These are phyloP conservation scores for Hypoxylon rubiginosum DNA, from an alignment of 2,329 filamentous ascomycete species.

Conservation along the genomic window DNA sequence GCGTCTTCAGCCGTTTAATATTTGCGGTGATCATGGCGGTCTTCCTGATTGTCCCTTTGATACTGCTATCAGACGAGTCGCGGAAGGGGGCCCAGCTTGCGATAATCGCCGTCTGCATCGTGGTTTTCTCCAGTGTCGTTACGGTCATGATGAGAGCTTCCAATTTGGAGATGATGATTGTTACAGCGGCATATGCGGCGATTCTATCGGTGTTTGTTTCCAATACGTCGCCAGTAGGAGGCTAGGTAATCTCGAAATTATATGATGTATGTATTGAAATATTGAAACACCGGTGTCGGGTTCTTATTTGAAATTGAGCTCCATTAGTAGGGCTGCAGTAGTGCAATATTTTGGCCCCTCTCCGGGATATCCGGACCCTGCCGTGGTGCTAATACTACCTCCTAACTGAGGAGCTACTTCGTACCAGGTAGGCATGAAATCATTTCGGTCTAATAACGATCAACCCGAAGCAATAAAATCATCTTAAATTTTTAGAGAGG, in stretches of 20 bases:
- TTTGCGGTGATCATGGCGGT: conserved; percentile 33
- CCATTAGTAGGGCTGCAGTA: neutral
- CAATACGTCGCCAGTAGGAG: conserved; percentile 1
- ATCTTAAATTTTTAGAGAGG: neutral
- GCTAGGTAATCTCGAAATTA: neutral
- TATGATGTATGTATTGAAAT: neutral
- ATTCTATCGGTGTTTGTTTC: conserved; percentile 46
- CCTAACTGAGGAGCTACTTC: conserved; percentile 4
- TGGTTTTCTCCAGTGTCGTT: conserved; percentile 37
- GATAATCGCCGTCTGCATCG: conserved; percentile 30
- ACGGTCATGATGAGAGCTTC: conserved; percentile 41
- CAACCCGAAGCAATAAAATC: neutral
- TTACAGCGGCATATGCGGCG: conserved; percentile 46
- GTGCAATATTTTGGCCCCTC: neutral
- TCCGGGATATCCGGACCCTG: conserved; percentile 16
- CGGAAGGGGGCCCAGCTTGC: neutral
- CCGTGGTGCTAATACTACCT: conserved; percentile 19
- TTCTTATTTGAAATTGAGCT: neutral
- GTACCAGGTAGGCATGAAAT: conserved; percentile 1
- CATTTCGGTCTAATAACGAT: neutral
- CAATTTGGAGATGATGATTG: conserved; percentile 45
- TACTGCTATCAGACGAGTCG: conserved; percentile 11
- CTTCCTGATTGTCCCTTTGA: conserved; percentile 35
- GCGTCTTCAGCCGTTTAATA: conserved; percentile 37
- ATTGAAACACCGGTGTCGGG: neutral